Evolutionary conservation across 495 filamentous ascomycete species (phyloP).

Genomic region (Pyronema domesticum): DNA sequence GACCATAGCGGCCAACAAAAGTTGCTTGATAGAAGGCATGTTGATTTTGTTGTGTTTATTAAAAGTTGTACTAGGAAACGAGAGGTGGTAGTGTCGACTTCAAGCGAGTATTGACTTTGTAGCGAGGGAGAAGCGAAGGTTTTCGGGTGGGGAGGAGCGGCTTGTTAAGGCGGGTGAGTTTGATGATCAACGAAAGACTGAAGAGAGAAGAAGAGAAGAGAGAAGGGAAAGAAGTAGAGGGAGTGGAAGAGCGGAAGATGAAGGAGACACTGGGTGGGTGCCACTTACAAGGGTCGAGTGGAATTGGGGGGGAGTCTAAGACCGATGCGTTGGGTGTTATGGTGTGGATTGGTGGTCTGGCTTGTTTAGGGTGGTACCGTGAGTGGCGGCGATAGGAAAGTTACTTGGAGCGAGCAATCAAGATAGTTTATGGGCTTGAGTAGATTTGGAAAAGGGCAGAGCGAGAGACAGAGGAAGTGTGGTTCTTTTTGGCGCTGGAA

Average conservation of each 20-base stretch:
- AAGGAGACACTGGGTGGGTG: constrained; percentile 13
- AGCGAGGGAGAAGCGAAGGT: neutral
- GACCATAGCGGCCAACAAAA: constrained; percentile 59
- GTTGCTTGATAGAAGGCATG: constrained; percentile 55
- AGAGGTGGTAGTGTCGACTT: constrained; percentile 4
- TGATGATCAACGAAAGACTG: constrained; percentile 32
- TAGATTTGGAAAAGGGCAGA: constrained; percentile 15
- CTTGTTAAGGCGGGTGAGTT: constrained; percentile 9
- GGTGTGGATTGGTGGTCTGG: neutral
- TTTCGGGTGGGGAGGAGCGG: constrained; percentile 7
- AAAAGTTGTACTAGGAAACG: constrained; percentile 22
- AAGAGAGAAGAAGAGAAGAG: constrained; percentile 28
- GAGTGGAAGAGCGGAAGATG: constrained; percentile 14
- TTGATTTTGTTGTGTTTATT: constrained; percentile 20
- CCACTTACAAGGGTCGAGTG: neutral
- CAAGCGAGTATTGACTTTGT: neutral
- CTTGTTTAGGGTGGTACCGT: neutral
- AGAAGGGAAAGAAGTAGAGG: constrained; percentile 21
- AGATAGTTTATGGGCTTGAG: neutral
- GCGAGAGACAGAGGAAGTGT: constrained; percentile 20
- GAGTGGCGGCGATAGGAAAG: neutral
- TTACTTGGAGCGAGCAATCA: neutral
- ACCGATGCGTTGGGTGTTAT: neutral
- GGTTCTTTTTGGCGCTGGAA: too few relatives aligned
- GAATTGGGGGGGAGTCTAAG: too few relatives aligned